Evolutionary conservation across 495 filamentous ascomycete species (phyloP), one percentile per base, ranked within the genome.

Genomic region (Cercophora sp.): DNA sequence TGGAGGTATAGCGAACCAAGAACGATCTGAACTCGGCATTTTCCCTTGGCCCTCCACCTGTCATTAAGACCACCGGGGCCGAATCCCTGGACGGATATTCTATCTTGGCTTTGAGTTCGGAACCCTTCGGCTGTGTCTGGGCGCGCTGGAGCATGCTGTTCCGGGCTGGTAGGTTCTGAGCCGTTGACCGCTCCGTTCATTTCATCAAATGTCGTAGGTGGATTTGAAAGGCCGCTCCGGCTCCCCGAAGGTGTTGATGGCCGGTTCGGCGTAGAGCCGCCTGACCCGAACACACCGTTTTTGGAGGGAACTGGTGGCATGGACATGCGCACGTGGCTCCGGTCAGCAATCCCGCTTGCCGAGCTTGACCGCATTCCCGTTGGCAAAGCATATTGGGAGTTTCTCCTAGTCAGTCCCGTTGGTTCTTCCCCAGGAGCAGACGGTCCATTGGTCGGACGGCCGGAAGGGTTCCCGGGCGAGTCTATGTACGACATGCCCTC

Each of bases 1-100:
- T 87, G 81, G 51, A 99, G 79, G 67, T 92, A 95, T 39, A 96
- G 72, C 20, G 86, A 87, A 5, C 91, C 93, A 51, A 97, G 74
- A 8, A 93, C 80, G 35, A 96, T 83, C 25, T 83, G 82, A 23
- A 89, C 76, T 37, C 94, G 83, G 16, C 87, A 88, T 64, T 87
- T 89, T 26, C 88, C 88, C 61, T 88, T 89, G 55, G 84, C 90
- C 53, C 88, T 86, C 41, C 83, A 85, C 54, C 88, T 78, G 57
- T 96, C 91, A 56, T 79, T 84, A 40, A 80, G 60, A 24, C 81
- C 79, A 2, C 85, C 85, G 4, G 88, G 80, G 22, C 88, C 91
- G 69, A 94, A 86, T 0, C 88, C 88, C 42, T 90, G 88, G 15
- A 92, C 79, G n/a, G 89, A 85, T 50, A 88, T 84, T 39, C 89